Percentiles rank a stretch among this genome's conserved stretches.
Conservation (phyloP, 345 rosid species). For the Populus tremula region DNA sequence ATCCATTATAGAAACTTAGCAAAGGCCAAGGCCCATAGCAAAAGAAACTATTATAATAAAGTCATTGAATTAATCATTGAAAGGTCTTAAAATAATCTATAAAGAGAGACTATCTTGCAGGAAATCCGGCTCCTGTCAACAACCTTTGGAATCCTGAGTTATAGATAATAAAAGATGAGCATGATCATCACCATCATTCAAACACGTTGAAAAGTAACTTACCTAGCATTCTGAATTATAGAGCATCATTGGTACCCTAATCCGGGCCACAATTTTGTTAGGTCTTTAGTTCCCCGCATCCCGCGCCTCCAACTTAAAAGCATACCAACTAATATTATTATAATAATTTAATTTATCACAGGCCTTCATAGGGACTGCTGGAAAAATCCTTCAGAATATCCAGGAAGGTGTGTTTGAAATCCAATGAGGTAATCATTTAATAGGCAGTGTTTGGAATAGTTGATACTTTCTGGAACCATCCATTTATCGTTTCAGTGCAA, state of each 20-base stretch:
- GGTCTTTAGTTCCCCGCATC: background rate
- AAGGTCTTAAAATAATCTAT: no score
- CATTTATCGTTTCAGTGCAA: background rate
- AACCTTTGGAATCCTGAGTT: no score
- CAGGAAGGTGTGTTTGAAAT: conserved; percentile 81
- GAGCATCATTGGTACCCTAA: background rate
- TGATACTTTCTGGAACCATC: background rate
- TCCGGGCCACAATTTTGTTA: background rate
- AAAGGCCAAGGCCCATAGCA: no score
- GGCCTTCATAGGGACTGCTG: conserved; percentile 90
- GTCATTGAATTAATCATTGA: accelerated
- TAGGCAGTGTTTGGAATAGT: background rate
- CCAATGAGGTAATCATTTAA: conserved; percentile 60
- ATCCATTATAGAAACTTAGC: no score
- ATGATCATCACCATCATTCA: no score
- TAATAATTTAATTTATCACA: conserved; percentile 23
- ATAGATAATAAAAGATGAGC: no score
- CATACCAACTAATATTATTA: background rate
- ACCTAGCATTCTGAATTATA: no score
- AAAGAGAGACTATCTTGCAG: no score
- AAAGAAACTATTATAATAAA: no score
- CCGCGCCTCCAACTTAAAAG: background rate
- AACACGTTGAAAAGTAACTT: no score
- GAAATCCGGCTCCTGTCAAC: no score
- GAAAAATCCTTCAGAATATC: conserved; percentile 84